phyloP scores from a whole-genome alignment of 2,329 filamentous ascomycete species.

The Paracoccidioides lutzii region DNA sequence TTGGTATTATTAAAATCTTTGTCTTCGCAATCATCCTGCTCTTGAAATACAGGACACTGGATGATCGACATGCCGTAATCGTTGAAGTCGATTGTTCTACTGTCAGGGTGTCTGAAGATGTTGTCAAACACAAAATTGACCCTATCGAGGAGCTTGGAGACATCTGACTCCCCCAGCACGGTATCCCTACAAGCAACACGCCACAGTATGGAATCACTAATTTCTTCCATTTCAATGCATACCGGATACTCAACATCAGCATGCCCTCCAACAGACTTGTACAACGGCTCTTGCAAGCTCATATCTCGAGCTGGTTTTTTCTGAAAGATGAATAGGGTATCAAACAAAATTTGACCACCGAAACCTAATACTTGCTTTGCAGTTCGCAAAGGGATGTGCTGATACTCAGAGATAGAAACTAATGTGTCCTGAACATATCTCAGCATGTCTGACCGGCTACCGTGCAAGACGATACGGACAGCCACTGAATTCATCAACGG shows the following conservation, averaged over 20 bases:
- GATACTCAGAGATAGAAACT: constrained; percentile 52
- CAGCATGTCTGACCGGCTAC: constrained; percentile 51
- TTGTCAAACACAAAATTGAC: constrained; percentile 48
- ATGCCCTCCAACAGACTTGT: constrained; percentile 49
- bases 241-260: constrained; percentile 69
- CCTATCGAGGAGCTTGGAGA: constrained; percentile 40
- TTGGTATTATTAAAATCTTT: neutral
- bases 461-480: constrained; percentile 60
- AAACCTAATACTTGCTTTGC: constrained; percentile 43
- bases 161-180: constrained; percentile 37
- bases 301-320: constrained; percentile 32
- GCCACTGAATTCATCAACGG: constrained; percentile 88
- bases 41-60: constrained; percentile 3
- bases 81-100: constrained; percentile 43
- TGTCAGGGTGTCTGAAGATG: constrained; percentile 39
- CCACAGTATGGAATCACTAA: constrained; percentile 48
- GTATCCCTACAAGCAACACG: constrained; percentile 55
- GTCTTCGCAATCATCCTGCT: neutral
- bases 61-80: constrained; percentile 49
- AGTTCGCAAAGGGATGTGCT: constrained; percentile 64
- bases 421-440: constrained; percentile 61
- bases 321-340: constrained; percentile 56
- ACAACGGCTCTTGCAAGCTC: constrained; percentile 29
- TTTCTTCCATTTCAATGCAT: constrained; percentile 65
- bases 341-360: constrained; percentile 40